A percentile compares a stretch with the other conserved stretches of the same genome.
Evolutionary conservation across 1,284 basidiomycete genomes (phyloP).

Genomic region (Tremellales sp.): DNA sequence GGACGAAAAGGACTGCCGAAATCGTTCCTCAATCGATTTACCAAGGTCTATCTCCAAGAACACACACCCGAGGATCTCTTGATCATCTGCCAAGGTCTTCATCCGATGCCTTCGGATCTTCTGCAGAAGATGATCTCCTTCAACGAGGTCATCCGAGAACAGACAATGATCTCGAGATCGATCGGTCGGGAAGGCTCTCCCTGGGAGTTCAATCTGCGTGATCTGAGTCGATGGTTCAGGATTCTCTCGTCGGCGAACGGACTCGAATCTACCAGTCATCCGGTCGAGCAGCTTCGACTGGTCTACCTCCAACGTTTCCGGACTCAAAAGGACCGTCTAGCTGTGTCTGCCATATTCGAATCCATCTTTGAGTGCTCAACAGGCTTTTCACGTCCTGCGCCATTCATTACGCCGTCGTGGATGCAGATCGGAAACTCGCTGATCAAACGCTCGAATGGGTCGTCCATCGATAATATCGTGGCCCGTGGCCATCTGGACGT

Average conservation of each 20-base stretch:
- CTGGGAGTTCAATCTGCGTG: constrained; percentile 99
- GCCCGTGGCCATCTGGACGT: constrained; percentile 64
- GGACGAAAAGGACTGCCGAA: constrained; percentile 96
- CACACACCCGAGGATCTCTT: constrained; percentile 75
- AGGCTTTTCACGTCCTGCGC: constrained; percentile 50
- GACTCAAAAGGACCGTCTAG: constrained; percentile 60
- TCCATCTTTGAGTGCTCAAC: constrained; percentile 55
- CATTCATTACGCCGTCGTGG: constrained; percentile 55
- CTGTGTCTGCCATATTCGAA: constrained; percentile 63
- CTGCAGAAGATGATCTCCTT: constrained; percentile 79
- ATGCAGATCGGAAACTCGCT: constrained; percentile 70
- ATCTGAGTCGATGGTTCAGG: constrained; percentile 81
- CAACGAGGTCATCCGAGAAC: constrained; percentile 69
- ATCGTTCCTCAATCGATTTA: constrained; percentile 97
- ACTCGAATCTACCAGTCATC: constrained; percentile 59
- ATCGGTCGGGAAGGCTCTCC: constrained; percentile 85
- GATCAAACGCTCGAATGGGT: constrained; percentile 49
- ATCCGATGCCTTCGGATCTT: constrained; percentile 59
- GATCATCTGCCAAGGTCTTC: constrained; percentile 72
- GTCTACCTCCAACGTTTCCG: constrained; percentile 88
- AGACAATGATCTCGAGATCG: constrained; percentile 61
- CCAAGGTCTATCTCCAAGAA: constrained; percentile 91
- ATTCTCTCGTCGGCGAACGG: constrained; percentile 53
- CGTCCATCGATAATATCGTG: constrained; percentile 54
- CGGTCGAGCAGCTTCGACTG: constrained; percentile 62